A percentile compares a stretch with the other conserved stretches of the same genome.
phyloP scores from a whole-genome alignment of 192 early-diverging fungal genomes.

The Mortierella claussenii region DNA sequence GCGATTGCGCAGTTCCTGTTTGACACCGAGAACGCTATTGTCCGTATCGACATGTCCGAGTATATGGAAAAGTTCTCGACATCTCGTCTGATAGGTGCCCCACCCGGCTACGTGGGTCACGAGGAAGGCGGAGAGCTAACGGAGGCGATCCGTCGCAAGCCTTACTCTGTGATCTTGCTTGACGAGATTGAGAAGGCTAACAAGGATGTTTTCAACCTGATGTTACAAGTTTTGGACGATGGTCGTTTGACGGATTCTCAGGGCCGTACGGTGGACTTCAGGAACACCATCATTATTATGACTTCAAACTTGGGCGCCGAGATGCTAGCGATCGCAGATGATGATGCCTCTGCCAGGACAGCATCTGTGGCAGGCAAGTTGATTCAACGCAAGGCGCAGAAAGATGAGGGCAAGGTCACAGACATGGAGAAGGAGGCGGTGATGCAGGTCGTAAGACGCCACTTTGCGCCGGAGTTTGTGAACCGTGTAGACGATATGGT shows the following conservation, averaged over 20 bases:
- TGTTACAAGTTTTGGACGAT: constrained; percentile 93
- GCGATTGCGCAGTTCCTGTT: constrained; percentile 82
- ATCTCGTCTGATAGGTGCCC: constrained; percentile 79
- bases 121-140: constrained; percentile 83
- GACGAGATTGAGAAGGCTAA: constrained; percentile 88
- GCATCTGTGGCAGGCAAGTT: constrained; percentile 10
- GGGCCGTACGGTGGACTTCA: constrained; percentile 80
- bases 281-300: constrained; percentile 86
- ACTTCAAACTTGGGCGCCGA: constrained; percentile 84
- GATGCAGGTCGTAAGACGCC: constrained; percentile 73
- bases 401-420: constrained; percentile 54
- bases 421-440: constrained; percentile 69
- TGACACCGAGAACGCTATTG: constrained; percentile 74
- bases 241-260: constrained; percentile 83
- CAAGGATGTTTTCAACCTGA: constrained; percentile 90
- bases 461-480: constrained; percentile 83
- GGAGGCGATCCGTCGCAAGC: constrained; percentile 82
- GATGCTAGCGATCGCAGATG: constrained; percentile 64
- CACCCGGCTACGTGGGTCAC: constrained; percentile 84
- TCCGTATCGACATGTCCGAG: constrained; percentile 86
- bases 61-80: constrained; percentile 79
- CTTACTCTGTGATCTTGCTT: constrained; percentile 79
- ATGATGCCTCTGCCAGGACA: constrained; percentile 19
- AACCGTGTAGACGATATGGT: constrained; percentile 85
- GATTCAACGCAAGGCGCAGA: background rate